Evolutionary conservation across 176 grass and related monocot genomes (phyloP).

Genomic region (Canna indica): DNA sequence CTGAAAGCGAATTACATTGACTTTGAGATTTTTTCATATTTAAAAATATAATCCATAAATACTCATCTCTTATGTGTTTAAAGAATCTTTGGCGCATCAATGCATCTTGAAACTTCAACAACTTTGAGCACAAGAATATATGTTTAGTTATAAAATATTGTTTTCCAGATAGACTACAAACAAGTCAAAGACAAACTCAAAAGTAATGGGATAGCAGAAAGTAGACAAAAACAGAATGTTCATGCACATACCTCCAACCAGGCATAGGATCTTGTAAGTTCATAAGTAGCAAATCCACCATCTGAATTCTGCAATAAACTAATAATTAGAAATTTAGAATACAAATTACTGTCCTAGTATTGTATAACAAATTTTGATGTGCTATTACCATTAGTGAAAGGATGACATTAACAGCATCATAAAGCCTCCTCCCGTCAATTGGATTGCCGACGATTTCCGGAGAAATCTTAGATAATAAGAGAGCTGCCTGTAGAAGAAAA

Average conservation of each 20-base stretch:
- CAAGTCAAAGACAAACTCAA: not conserved
- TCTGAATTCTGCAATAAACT: constrained; percentile 54
- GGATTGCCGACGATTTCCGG: constrained; percentile 60
- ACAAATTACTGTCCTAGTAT: not conserved
- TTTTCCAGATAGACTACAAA: not conserved
- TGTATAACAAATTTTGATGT: not conserved
- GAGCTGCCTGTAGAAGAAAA: constrained; percentile 41
- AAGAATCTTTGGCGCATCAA: not conserved
- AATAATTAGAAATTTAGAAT: not conserved
- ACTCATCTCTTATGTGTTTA: too few species aligned
- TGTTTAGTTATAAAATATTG: not conserved
- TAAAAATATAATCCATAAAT: too few species aligned
- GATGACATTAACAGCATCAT: constrained; percentile 85
- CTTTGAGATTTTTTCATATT: too few species aligned
- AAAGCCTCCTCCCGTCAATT: constrained; percentile 47
- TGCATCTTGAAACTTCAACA: too few species aligned
- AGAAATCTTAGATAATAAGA: constrained; percentile 82
- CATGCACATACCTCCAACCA: constrained; percentile 73
- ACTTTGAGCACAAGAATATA: too few species aligned
- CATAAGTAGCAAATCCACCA: constrained; percentile 86
- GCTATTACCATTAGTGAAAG: constrained; percentile 77
- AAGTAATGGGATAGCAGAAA: constrained; percentile 1
- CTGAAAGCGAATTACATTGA: too few species aligned
- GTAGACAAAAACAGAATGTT: constrained; percentile 1
- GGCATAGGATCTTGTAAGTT: constrained; percentile 79